Percentiles rank a stretch among this genome's conserved stretches.
Evolutionary conservation across 2,329 filamentous ascomycete species (phyloP).

Genomic region (Aspergillus melleus): DNA sequence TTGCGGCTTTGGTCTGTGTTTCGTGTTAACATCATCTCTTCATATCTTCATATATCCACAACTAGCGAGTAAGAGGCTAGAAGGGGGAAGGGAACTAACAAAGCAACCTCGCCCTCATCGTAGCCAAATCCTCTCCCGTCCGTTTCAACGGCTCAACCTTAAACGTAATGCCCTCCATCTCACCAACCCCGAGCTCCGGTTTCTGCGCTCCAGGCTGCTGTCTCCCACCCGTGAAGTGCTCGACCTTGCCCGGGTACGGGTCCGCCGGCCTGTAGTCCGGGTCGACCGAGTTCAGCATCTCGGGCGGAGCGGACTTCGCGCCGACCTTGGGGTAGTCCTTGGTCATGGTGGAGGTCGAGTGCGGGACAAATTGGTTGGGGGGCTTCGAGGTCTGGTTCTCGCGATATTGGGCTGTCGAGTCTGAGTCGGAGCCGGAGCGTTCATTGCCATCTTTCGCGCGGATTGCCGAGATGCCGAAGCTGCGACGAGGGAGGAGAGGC

Average conservation of each 20-base stretch:
- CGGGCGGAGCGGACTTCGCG: conserved; percentile 57
- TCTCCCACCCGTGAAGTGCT: conserved; percentile 65
- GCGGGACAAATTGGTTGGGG: conserved; percentile 63
- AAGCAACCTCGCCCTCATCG: conserved; percentile 83
- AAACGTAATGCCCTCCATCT: conserved; percentile 84
- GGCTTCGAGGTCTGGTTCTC: conserved; percentile 58
- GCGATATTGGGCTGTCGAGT: conserved; percentile 55
- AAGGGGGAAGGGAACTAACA: conserved; percentile 32
- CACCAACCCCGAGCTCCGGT: conserved; percentile 75
- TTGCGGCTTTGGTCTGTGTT: conserved; percentile 88
- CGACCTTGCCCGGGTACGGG: conserved; percentile 61
- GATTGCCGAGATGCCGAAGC: conserved; percentile 34
- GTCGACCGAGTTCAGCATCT: conserved; percentile 59
- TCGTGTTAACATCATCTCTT: background rate
- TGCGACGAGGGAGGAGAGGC: conserved; percentile 26
- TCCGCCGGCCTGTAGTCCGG: conserved; percentile 59
- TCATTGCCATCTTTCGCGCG: conserved; percentile 38
- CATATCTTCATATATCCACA: background rate
- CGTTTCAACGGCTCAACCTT: conserved; percentile 86
- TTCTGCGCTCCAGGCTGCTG: conserved; percentile 55
- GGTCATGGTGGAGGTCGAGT: conserved; percentile 63
- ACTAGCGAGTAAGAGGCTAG: background rate
- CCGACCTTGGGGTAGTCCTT: conserved; percentile 64
- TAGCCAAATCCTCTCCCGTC: conserved; percentile 77
- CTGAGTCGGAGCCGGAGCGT: too few species aligned